Evolutionary conservation across 2,329 filamentous ascomycete species (phyloP), one percentile per base, ranked within the genome.

Genomic region (Tolypocladium album): DNA sequence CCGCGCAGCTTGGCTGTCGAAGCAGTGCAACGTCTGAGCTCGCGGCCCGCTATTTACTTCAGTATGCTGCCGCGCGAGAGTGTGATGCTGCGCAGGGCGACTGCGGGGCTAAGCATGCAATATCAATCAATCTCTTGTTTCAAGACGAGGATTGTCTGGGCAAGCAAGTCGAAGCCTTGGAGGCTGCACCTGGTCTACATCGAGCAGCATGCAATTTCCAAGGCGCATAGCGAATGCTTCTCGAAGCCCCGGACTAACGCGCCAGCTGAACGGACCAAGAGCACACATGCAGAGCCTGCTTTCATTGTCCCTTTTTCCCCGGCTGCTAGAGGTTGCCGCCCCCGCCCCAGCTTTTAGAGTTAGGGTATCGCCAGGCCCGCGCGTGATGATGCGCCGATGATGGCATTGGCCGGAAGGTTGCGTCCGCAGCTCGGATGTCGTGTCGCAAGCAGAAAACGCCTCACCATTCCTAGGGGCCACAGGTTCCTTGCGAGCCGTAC

Each of bases 271-370:
- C 13, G 15, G 13, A 11, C 15, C 12, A 50, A 50, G 15, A 40
- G 22, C 24, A 20, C 24, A 20, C n/a, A 52, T 17, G 22, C 15
- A 0, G 13, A 17, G 13, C 2, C 47, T 31, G 45, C 27, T 31
- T 50, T 31, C 15, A 50, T 20, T 15, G 24, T 27, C 24, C 24
- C 13, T 17, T 36, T 6, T 20, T 31, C 20, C 11, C 13, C 11
- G 13, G 2, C 20, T 11, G 15, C 47, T 27, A 9, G 12, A 53
- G 50, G 40, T 58, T 45, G 24, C 40, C 24, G 39, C 56, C 9
- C 56, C 9, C 3, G 56, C 40, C 56, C 56, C 39, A 17, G 57
- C 40, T 50, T 53, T 36, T 47, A 58, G 45, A 64, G 66, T 55
- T 55, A 20, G 31, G 31, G 20, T 15, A 20, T 55, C 27, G 31